These are phyloP conservation scores for Penicillium roqueforti DNA, from an alignment of 495 filamentous ascomycete species.

Conservation along the genomic window DNA sequence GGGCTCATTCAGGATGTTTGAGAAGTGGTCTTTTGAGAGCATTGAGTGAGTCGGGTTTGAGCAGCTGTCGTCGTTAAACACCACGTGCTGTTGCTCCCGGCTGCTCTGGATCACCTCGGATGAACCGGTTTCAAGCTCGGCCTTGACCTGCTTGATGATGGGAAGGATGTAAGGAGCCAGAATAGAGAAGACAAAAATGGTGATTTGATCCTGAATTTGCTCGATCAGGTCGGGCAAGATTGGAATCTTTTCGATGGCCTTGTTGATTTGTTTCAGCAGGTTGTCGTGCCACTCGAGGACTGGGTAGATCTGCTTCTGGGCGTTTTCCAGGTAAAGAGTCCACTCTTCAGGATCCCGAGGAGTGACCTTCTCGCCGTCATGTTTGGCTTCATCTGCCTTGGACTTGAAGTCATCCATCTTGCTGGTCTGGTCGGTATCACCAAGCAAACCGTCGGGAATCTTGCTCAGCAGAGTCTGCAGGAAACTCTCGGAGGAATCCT, in stretches of 20 bases:
- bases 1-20: conserved; percentile 81
- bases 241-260: conserved; percentile 75
- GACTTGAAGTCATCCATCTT: conserved; percentile 62
- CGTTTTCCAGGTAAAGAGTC: conserved; percentile 59
- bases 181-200: conserved; percentile 79
- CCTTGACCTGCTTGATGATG: conserved; percentile 78
- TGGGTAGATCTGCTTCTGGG: conserved; percentile 73
- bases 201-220: conserved; percentile 72
- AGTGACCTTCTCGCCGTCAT: conserved; percentile 52
- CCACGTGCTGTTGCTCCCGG: conserved; percentile 72
- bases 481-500: conserved; percentile 52
- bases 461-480: conserved; percentile 72
- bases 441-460: conserved; percentile 72
- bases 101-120: conserved; percentile 78
- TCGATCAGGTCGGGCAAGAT: conserved; percentile 74
- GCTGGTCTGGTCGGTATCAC: conserved; percentile 58
- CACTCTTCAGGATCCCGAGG: conserved; percentile 75
- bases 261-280: conserved; percentile 70
- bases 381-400: conserved; percentile 56
- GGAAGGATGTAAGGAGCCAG: conserved; percentile 83
- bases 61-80: conserved; percentile 72
- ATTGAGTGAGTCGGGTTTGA: conserved; percentile 91
- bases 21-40: conserved; percentile 92
- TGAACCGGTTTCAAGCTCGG: conserved; percentile 78
- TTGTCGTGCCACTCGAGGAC: conserved; percentile 85